These are phyloP conservation scores for Aspergillus carlsbadensis DNA, from an alignment of 495 filamentous ascomycete species.

Conservation along the genomic window DNA sequence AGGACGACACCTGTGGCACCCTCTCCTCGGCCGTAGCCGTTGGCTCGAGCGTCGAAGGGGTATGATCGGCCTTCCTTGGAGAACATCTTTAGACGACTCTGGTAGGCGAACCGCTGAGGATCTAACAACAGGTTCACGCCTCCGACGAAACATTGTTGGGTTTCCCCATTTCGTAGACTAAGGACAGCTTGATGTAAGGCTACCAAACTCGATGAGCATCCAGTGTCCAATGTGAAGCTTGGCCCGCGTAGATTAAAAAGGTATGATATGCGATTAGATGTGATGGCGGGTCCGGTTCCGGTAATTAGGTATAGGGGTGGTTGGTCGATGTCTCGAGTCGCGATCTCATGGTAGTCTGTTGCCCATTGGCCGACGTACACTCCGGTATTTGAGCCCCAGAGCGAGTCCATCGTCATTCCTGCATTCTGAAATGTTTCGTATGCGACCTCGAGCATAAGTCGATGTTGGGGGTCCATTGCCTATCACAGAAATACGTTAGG, in stretches of 20 bases:
- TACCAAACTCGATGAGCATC: slow-evolving; percentile 51
- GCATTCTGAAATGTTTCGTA: slow-evolving; percentile 59
- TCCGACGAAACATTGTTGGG: slow-evolving; percentile 35
- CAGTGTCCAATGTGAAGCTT: slow-evolving; percentile 49
- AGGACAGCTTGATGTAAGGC: slow-evolving; percentile 51
- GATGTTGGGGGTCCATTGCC: slow-evolving; percentile 50
- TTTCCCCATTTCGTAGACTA: slow-evolving; percentile 40
- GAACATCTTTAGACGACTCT: slow-evolving; percentile 13
- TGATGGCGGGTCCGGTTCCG: slow-evolving; percentile 35
- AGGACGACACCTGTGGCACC: slow-evolving; percentile 14
- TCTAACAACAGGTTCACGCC: slow-evolving; percentile 37
- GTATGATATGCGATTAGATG: slow-evolving; percentile 44
- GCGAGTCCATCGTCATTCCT: slow-evolving; percentile 26
- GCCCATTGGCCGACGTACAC: slow-evolving; percentile 44
- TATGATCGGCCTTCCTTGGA: slow-evolving; percentile 13
- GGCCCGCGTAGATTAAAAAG: slow-evolving; percentile 44
- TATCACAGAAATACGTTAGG: not conserved
- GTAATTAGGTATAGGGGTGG: slow-evolving; percentile 35
- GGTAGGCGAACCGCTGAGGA: slow-evolving; percentile 10
- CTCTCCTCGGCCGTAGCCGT: slow-evolving; percentile 16
- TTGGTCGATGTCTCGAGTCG: slow-evolving; percentile 29
- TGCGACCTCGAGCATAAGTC: slow-evolving; percentile 56
- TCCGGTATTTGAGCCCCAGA: slow-evolving; percentile 49
- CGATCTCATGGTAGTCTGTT: slow-evolving; percentile 32
- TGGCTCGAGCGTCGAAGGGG: slow-evolving; percentile 13